phyloP scores from a whole-genome alignment of 352 stramenopile species.

The Nothophytophthora sp. region DNA sequence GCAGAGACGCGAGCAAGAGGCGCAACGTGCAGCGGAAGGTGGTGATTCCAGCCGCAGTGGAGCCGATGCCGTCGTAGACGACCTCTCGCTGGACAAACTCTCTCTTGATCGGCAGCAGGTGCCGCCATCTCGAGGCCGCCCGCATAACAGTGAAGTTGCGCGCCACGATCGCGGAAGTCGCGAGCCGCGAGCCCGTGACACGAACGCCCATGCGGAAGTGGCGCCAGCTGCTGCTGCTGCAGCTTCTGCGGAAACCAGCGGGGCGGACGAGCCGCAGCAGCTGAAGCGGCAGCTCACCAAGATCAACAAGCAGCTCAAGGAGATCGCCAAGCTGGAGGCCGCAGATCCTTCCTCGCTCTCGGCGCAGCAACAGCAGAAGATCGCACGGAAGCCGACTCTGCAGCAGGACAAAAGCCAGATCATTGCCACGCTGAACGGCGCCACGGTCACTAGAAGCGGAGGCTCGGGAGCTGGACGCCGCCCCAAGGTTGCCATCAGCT shows the following conservation, averaged over 20 bases:
- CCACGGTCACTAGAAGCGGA: conserved; percentile 24
- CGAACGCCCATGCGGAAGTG: too few species aligned
- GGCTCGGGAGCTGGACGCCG: conserved; percentile 8
- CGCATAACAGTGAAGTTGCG: not conserved
- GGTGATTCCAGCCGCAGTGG: too few species aligned
- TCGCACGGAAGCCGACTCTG: conserved; percentile 26
- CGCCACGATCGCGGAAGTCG: not conserved
- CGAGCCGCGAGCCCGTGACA: not conserved
- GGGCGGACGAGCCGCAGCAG: conserved; percentile 18
- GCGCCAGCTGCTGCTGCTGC: not conserved
- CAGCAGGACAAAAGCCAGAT: conserved; percentile 35
- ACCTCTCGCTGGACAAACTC: conserved; percentile 32
- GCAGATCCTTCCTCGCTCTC: conserved; percentile 17
- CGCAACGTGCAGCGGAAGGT: conserved; percentile 9
- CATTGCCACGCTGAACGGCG: conserved; percentile 49
- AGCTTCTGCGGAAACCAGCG: not conserved
- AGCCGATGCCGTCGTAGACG: conserved; percentile 9
- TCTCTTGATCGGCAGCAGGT: conserved; percentile 27
- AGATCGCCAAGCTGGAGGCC: conserved; percentile 28
- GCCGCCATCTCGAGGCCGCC: not conserved
- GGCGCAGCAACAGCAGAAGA: conserved; percentile 32
- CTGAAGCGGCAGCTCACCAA: conserved; percentile 54
- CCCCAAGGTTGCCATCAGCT: conserved; percentile 24
- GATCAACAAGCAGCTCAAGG: conserved; percentile 52
- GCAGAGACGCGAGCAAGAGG: conserved; percentile 24